Evolutionary conservation across 257 asterid species (phyloP), one percentile per base, ranked within the genome.

Genomic region (Petunia axillaris): DNA sequence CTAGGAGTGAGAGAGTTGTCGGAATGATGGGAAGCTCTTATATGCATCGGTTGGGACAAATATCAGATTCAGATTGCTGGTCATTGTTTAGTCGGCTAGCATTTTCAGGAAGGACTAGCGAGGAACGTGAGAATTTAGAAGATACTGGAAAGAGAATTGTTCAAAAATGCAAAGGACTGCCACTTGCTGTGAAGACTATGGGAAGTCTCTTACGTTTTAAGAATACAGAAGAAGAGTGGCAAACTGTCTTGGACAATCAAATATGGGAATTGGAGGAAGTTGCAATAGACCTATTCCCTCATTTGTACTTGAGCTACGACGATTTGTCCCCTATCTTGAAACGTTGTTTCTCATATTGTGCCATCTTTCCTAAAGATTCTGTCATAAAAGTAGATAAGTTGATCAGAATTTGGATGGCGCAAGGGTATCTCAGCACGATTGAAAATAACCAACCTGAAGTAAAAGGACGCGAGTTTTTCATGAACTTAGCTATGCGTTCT

Each of bases 321-420:
- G 85, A 81, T 15, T 81, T 89, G 79, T 9, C 43, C 54, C 79
- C 90, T 0, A 40, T 66, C 35, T 13, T 86, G 46, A 83, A 84
- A 80, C 79, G 79, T 14, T 89, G 93, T 60, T 87, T 89, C 59
- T 80, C 88, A 37, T 89, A 78, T 65, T 87, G 89, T 82, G 83
- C 85, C 36, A 8, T 80, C 64, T 87, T 86, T 36, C 88, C 90
- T 0, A 80, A 82, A 68, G 93, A 79, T 78, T 62, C 5, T 3
- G 70, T 50, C 64, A 82, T 89, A 40, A 79, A 87, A 16, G 91
- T 86, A 54, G 85, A 78, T 62, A 76, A 75, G n/a, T 43, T 89
- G 67, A 82, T 86, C 77, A 75, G 80, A 78, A 83, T 77, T 16
- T 89, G 91, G 93, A 87, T 85, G 84, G 90, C 91, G 6, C 83